Base-by-base conservation (phyloP, 2,329 filamentous ascomycete species). In the Penicillium aurantiogriseum region DNA sequence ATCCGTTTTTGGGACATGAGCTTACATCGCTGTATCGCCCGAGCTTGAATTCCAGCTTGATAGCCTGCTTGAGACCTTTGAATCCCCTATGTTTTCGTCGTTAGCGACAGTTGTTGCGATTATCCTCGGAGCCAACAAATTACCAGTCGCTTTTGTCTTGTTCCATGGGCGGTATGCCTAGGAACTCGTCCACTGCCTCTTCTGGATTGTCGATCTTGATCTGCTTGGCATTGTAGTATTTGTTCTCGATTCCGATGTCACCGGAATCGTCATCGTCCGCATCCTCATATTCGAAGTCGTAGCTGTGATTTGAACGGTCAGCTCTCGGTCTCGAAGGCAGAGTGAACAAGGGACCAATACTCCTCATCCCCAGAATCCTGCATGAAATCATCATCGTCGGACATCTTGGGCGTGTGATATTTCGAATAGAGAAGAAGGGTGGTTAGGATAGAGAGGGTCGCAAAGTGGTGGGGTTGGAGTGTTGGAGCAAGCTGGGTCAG, bases 221-320 rank as follows among this genome's bases (percentile, higher is more conserved):
- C 79, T 97, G 93, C 78, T 99, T 99, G 43, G 94, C 94, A 77
- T 97, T 97, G 83, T 97, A 99, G 81, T 99, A 99, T 79, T 96
- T 97, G 81, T 99, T 99, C 75, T 99, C 94, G 74, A 97, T 95
- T 66, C 93, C 92, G 68, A 97, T 90, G 73, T 97, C 91, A 57
- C 88, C 92, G 33, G 85, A 86, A 57, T 96, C 88, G 43, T 95
- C 90, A 48, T 94, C 92, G 56, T 96, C 91, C 64, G 92, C 91
- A 67, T 92, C 94, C 73, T 97, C 93, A 76, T 97, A 97, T 71
- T 97, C 93, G 74, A 97, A 97, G 77, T 97, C 94, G 73, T 97
- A 92, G 69, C 88, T 90, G 56, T 36, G 29, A 27, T 52, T 17
- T 33, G 38, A 54, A 38, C 40, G 46, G 73, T 73, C 57, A 74